These are phyloP conservation scores for Trapa incisa DNA, from an alignment of 345 rosid genomes.

Conservation along the genomic window DNA sequence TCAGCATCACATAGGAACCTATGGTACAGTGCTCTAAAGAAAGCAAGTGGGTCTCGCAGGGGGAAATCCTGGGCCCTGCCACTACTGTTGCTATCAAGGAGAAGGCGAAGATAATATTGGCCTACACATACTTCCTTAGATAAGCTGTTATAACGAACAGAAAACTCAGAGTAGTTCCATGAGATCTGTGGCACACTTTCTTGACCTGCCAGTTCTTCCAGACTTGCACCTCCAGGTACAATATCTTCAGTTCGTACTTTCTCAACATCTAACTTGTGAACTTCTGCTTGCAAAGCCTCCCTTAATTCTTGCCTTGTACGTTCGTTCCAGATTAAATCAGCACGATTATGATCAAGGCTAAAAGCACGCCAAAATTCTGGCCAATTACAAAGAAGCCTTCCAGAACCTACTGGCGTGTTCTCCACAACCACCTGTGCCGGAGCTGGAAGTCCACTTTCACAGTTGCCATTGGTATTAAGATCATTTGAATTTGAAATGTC, in stretches of 20 bases:
- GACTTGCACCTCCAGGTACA: conserved; percentile 58
- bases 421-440: conserved; percentile 99
- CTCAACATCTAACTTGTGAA: conserved; percentile 89
- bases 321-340: conserved; percentile 98
- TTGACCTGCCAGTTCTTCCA: conserved; percentile 46
- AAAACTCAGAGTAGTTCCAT: conserved; percentile 96
- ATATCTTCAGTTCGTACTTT: conserved; percentile 97
- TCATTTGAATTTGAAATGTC: conserved; percentile 31
- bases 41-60: conserved; percentile 90
- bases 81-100: conserved; percentile 85
- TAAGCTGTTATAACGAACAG: conserved; percentile 79
- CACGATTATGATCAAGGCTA: conserved; percentile 97
- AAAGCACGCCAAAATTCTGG: conserved; percentile 97
- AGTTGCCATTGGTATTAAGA: conserved; percentile 27
- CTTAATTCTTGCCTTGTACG: conserved; percentile 95
- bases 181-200: conserved; percentile 78
- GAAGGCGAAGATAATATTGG: conserved; percentile 89
- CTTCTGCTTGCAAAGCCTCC: conserved; percentile 96
- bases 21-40: conserved; percentile 95
- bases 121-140: conserved; percentile 99
- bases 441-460: conserved; percentile 58
- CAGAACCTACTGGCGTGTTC: conserved; percentile 86
- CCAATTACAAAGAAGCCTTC: conserved; percentile 88
- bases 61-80: conserved; percentile 98
- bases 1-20: conserved; percentile 97